Conservation (phyloP, 1,284 basidiomycete genomes). For the Pseudozyma pruni region DNA sequence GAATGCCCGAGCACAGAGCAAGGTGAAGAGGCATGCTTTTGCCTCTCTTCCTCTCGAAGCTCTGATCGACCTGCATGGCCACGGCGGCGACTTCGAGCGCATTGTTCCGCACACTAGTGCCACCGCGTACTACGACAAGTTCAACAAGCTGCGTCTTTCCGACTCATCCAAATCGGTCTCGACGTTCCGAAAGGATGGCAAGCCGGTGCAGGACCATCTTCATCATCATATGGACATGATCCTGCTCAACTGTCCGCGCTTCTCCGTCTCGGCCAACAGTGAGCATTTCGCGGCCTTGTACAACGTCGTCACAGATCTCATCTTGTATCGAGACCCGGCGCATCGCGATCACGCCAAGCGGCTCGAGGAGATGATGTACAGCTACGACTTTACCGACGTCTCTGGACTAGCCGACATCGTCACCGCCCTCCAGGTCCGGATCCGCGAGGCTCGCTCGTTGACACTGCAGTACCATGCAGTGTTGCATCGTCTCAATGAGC, state of each 20-base stretch:
- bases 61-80: slow-evolving; percentile 45
- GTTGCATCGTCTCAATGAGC: slow-evolving; percentile 70
- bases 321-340: slow-evolving; percentile 84
- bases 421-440: slow-evolving; percentile 78
- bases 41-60: slow-evolving; percentile 84
- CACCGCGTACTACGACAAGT: slow-evolving; percentile 88
- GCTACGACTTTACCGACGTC: slow-evolving; percentile 89
- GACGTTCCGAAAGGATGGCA: slow-evolving; percentile 56
- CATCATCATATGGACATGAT: slow-evolving; percentile 86
- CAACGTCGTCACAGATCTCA: slow-evolving; percentile 84
- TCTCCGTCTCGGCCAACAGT: slow-evolving; percentile 83
- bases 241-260: slow-evolving; percentile 80
- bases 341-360: slow-evolving; percentile 61
- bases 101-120: slow-evolving; percentile 90
- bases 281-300: slow-evolving; percentile 88
- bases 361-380: slow-evolving; percentile 82
- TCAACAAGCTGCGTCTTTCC: slow-evolving; percentile 77
- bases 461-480: slow-evolving; percentile 61
- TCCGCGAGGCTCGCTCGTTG: slow-evolving; percentile 72
- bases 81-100: slow-evolving; percentile 73
- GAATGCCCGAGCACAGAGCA: slow-evolving; percentile 41
- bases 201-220: slow-evolving; percentile 74
- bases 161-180: slow-evolving; percentile 75
- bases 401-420: slow-evolving; percentile 77
- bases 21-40: slow-evolving; percentile 64